These are phyloP conservation scores for Aspergillus fischeri DNA, from an alignment of 2,329 filamentous ascomycete species.

Conservation along the genomic window DNA sequence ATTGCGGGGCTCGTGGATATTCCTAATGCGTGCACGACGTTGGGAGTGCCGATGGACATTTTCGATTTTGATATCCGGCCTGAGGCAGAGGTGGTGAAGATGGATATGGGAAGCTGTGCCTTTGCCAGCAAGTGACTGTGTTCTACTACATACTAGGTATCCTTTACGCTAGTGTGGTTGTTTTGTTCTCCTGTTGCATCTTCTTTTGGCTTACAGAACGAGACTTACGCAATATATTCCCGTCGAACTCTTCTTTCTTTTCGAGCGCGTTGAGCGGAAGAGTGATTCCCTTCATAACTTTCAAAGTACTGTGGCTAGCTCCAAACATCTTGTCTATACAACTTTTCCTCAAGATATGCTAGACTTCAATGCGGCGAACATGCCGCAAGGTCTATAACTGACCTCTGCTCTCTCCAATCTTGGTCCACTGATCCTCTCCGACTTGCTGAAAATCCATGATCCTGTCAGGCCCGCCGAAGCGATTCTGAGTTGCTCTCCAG, in stretches of 20 bases:
- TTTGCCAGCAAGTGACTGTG: conserved; percentile 43
- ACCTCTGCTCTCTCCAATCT: conserved; percentile 7
- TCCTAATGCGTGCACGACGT: conserved; percentile 84
- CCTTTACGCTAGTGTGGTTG: not conserved
- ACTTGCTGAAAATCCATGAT: conserved; percentile 49
- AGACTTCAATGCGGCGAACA: not conserved
- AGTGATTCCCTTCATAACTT: not conserved
- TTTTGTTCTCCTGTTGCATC: not conserved
- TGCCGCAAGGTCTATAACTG: not conserved
- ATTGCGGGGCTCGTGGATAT: conserved; percentile 88
- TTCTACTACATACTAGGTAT: not conserved
- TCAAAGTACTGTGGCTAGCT: not conserved
- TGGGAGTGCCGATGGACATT: conserved; percentile 87
- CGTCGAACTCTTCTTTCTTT: not conserved
- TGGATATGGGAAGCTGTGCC: conserved; percentile 69
- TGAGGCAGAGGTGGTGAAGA: conserved; percentile 54
- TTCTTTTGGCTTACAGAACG: not conserved
- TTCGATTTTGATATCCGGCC: conserved; percentile 91
- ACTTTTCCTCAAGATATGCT: not conserved
- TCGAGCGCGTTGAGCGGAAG: not conserved
- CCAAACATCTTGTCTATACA: not conserved
- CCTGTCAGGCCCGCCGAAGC: conserved; percentile 45
- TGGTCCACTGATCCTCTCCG: conserved; percentile 37
- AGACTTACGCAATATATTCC: not conserved
- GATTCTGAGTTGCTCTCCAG: conserved; percentile 47